These are phyloP conservation scores for Microdochium bolleyi DNA, from an alignment of 2,329 filamentous ascomycete species.

Conservation along the genomic window DNA sequence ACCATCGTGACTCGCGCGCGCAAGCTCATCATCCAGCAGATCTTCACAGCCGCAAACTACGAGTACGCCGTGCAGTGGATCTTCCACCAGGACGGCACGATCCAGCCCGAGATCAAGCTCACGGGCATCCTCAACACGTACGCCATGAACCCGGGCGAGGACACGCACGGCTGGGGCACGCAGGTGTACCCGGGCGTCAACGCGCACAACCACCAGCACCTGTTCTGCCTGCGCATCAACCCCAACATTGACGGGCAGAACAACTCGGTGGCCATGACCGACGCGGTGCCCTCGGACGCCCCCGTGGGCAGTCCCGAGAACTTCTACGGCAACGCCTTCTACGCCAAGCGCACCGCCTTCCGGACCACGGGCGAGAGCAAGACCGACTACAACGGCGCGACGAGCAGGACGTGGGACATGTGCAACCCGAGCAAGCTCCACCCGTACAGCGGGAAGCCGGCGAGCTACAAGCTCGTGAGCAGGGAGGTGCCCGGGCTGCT, in stretches of 20 bases:
- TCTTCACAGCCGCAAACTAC: slow-evolving; percentile 95
- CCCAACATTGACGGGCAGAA: slow-evolving; percentile 77
- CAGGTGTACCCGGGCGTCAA: slow-evolving; percentile 87
- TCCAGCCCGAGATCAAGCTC: slow-evolving; percentile 86
- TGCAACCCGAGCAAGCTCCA: slow-evolving; percentile 78
- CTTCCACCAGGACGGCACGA: slow-evolving; percentile 85
- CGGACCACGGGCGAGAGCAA: slow-evolving; percentile 59
- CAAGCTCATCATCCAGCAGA: slow-evolving; percentile 80
- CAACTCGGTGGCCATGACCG: slow-evolving; percentile 80
- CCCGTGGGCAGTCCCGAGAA: slow-evolving; percentile 77
- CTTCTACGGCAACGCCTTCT: slow-evolving; percentile 85
- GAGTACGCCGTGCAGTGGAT: slow-evolving; percentile 80
- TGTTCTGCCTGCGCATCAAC: slow-evolving; percentile 86
- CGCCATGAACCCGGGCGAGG: slow-evolving; percentile 69
- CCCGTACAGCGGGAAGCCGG: slow-evolving; percentile 76
- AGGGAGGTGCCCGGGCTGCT: slow-evolving; percentile 72
- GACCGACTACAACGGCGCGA: slow-evolving; percentile 75
- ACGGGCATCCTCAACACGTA: slow-evolving; percentile 94
- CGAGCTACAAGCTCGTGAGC: slow-evolving; percentile 83
- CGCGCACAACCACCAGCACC: slow-evolving; percentile 91
- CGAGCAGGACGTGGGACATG: slow-evolving; percentile 84
- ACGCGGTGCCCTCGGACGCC: slow-evolving; percentile 62
- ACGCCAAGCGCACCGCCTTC: slow-evolving; percentile 74
- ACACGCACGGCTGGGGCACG: slow-evolving; percentile 81
- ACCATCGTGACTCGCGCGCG: slow-evolving; percentile 78